Percentiles rank a stretch among this genome's conserved stretches.
Evolutionary conservation across 768 basidiomycete species (phyloP).

Genomic region (Lactifluus hygrophoroides): DNA sequence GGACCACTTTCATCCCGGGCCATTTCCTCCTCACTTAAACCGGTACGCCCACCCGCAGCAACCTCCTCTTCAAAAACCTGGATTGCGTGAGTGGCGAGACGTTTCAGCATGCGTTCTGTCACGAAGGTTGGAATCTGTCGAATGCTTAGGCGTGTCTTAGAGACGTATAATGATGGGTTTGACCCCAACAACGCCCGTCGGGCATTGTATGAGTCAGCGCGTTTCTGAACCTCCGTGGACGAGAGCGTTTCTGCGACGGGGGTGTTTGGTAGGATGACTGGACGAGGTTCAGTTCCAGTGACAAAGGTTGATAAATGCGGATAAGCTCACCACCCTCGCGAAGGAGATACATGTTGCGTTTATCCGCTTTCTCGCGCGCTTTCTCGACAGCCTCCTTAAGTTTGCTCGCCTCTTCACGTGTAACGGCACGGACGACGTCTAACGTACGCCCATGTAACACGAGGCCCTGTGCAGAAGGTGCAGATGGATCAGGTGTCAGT

Average conservation of each 20-base stretch:
- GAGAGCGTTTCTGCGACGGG: constrained; percentile 67
- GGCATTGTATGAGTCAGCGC: constrained; percentile 77
- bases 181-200: constrained; percentile 76
- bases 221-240: constrained; percentile 73
- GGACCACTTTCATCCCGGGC: constrained; percentile 24
- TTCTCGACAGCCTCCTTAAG: constrained; percentile 85
- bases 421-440: constrained; percentile 85
- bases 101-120: constrained; percentile 83
- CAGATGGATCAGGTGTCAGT: constrained; percentile 89
- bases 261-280: constrained; percentile 87
- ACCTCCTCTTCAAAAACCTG: constrained; percentile 77
- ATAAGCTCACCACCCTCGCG: constrained; percentile 79
- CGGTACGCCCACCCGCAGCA: constrained; percentile 47
- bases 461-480: constrained; percentile 68
- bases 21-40: constrained; percentile 66
- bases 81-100: constrained; percentile 73
- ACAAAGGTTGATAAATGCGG: not conserved
- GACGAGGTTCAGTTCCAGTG: not conserved
- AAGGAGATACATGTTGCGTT: constrained; percentile 91
- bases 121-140: constrained; percentile 89
- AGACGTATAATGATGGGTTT: constrained; percentile 92
- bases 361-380: constrained; percentile 82
- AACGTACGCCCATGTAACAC: constrained; percentile 91
- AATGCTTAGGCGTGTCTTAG: constrained; percentile 87
- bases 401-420: constrained; percentile 78